Evolutionary conservation across 805 yeast species (phyloP).

Genomic region (Ogataea nakhonphanomensis): DNA sequence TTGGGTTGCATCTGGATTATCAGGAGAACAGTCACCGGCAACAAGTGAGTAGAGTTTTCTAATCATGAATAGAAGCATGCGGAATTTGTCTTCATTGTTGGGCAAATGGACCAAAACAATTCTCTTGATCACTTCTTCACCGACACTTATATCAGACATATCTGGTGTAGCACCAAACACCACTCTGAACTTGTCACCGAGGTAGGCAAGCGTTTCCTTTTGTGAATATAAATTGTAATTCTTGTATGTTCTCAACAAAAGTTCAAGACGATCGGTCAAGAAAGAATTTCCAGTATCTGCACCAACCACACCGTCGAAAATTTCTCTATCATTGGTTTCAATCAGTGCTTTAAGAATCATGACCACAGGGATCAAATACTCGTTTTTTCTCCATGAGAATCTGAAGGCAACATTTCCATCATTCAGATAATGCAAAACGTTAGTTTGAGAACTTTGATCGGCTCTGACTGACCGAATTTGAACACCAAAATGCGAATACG

Average conservation of each 20-base stretch:
- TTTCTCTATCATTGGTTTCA: conserved; percentile 91
- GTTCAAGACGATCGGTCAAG: conserved; percentile 96
- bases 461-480: conserved; percentile 93
- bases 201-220: conserved; percentile 85
- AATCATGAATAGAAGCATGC: conserved; percentile 88
- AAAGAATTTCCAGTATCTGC: conserved; percentile 83
- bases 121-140: conserved; percentile 74
- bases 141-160: conserved; percentile 85
- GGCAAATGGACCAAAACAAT: conserved; percentile 88
- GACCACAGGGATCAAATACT: conserved; percentile 87
- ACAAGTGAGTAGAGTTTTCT: conserved; percentile 92
- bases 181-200: conserved; percentile 94
- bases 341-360: conserved; percentile 88
- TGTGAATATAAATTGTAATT: conserved; percentile 72
- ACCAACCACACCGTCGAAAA: conserved; percentile 95
- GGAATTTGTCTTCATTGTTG: conserved; percentile 73
- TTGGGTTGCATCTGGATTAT: conserved; percentile 98
- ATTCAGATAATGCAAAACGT: conserved; percentile 90
- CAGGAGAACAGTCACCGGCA: conserved; percentile 95
- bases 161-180: conserved; percentile 89
- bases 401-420: conserved; percentile 97
- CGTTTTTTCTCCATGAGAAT: conserved; percentile 96
- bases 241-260: conserved; percentile 84
- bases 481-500: conserved; percentile 86
- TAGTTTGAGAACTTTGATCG: conserved; percentile 96